Evolutionary conservation across 257 asterid species (phyloP), one percentile per base, ranked within the genome.

Genomic region (Solanum paucissectum): DNA sequence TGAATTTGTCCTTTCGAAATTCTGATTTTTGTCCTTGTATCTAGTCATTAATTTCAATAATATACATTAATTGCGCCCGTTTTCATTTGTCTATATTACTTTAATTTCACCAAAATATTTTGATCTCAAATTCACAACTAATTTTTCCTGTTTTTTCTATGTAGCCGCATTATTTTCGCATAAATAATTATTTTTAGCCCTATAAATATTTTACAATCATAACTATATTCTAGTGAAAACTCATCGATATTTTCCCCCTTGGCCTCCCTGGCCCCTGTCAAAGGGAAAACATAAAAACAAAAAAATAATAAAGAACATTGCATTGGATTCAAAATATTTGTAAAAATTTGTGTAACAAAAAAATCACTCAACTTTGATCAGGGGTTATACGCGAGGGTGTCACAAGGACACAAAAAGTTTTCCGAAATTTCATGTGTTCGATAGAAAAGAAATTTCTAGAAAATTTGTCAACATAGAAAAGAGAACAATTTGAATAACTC

Each of bases 391-490:
- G 52, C 10, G 32, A 74, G 49, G 83, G 52, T 11, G 11, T 12
- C 16, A 21, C 52, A 74, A 74, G 18, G 14, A 36, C 9, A 44
- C 7, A 27, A 27, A 16, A 2, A 18, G 64, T 79, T 79, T 81
- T 46, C 40, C 21, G 3, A 36, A 21, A 46, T 6, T 46, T 46
- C 3, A 13, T 29, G 27, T 8, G 12, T 27, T 36, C 1, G 25
- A 2, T 40, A 25, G 55, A 42, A 42, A 40, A n/a, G 18, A 37
- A 72, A 75, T 5, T 76, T 11, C 6, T n/a, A 10, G 32, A 37
- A 36, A 75, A 75, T 11, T 75, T 75, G 55, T 75, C 83, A 23
- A 75, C 9, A 37, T 75, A 38, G 49, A 73, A 75, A 81, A 81
- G 8, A 29, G 16, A 75, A 37, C 10, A 37, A 44, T 46, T 25